A percentile compares a stretch with the other conserved stretches of the same genome.
These are phyloP conservation scores for Grifola frondosa DNA, from an alignment of 1,284 basidiomycete species.

Conservation along the genomic window DNA sequence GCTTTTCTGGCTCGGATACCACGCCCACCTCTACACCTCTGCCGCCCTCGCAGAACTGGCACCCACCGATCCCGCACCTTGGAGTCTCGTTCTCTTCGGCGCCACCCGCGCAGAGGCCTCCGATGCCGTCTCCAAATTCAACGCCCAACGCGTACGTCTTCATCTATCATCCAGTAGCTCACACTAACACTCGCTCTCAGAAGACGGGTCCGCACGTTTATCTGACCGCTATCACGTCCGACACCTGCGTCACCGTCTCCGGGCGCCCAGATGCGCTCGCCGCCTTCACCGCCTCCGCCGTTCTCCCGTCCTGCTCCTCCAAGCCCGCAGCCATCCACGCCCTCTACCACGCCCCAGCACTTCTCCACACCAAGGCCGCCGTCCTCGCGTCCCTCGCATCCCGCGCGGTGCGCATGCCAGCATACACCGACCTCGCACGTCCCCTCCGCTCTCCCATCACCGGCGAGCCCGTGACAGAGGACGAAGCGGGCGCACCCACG, in stretches of 20 bases:
- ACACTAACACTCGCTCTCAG: conserved; percentile 5
- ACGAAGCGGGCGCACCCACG: conserved; percentile 30
- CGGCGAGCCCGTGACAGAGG: conserved; percentile 43
- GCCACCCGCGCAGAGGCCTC: conserved; percentile 35
- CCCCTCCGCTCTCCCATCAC: conserved; percentile 50
- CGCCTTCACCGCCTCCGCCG: conserved; percentile 40
- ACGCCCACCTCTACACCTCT: conserved; percentile 41
- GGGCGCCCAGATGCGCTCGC: conserved; percentile 51
- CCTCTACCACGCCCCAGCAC: conserved; percentile 51
- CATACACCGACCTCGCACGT: conserved; percentile 41
- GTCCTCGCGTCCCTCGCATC: conserved; percentile 45
- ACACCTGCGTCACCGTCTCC: conserved; percentile 53
- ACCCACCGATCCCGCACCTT: conserved; percentile 37
- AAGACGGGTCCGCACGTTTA: conserved; percentile 34
- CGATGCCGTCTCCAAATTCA: conserved; percentile 38
- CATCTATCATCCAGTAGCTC: conserved; percentile 15
- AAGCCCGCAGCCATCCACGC: conserved; percentile 47
- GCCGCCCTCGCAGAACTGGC: conserved; percentile 21
- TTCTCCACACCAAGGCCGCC: conserved; percentile 28
- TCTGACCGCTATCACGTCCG: conserved; percentile 51
- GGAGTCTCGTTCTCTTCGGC: conserved; percentile 54
- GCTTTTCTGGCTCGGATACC: conserved; percentile 60
- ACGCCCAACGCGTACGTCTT: conserved; percentile 32
- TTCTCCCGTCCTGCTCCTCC: conserved; percentile 28
- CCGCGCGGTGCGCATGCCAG: conserved; percentile 51